Evolutionary conservation across 208 protist species (phyloP).

Genomic region (Phytomonas serpens): DNA sequence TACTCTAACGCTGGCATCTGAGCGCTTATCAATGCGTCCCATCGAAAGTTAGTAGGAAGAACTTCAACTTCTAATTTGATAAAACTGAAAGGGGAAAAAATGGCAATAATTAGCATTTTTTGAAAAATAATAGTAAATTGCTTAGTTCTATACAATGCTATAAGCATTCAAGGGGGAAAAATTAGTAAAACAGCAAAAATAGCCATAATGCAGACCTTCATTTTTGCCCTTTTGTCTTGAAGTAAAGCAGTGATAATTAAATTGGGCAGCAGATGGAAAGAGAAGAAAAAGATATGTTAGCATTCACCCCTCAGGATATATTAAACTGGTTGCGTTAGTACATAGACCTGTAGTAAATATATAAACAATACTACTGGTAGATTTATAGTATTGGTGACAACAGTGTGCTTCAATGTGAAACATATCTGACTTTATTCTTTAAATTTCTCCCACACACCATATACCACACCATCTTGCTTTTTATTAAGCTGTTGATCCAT

Average conservation of each 20-base stretch:
- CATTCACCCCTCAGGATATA: neutral
- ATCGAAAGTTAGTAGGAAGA: slow-evolving; percentile 11
- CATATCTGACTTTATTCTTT: neutral
- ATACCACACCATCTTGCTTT: neutral
- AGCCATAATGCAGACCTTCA: neutral
- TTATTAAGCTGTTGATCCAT: neutral
- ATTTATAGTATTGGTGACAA: neutral
- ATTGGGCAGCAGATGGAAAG: neutral
- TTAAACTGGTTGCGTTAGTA: neutral
- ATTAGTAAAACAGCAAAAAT: slow-evolving; percentile 7
- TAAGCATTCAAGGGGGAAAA: neutral
- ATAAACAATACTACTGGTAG: neutral
- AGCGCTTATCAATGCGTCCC: slow-evolving; percentile 25
- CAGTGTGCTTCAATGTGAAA: neutral
- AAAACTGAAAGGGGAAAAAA: slow-evolving; percentile 1
- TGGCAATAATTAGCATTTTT: slow-evolving; percentile 9
- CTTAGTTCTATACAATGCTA: neutral
- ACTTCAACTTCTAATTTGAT: slow-evolving; percentile 1
- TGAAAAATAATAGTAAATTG: neutral
- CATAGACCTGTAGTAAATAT: neutral
- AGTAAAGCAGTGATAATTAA: neutral
- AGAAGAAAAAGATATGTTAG: neutral
- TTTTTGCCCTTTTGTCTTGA: neutral
- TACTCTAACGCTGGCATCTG: slow-evolving; percentile 30
- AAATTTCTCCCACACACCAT: neutral